These are phyloP conservation scores for Annulohypoxylon bovei DNA, from an alignment of 495 filamentous ascomycete genomes.

Conservation along the genomic window DNA sequence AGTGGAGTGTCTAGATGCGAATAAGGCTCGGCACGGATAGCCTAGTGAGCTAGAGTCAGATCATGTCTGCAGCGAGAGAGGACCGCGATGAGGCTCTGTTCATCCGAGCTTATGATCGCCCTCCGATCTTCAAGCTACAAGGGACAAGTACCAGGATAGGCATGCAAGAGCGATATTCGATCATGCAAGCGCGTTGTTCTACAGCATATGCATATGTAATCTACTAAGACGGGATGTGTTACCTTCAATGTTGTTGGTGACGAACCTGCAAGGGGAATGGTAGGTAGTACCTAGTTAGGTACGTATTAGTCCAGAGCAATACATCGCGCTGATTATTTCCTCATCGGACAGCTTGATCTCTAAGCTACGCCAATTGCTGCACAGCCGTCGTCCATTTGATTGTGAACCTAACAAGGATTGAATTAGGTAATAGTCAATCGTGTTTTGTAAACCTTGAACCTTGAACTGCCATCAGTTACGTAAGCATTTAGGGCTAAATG, in stretches of 20 bases:
- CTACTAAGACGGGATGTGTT: not conserved
- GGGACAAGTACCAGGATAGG: not conserved
- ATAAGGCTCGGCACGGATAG: too few relatives aligned
- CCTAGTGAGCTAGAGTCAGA: not conserved
- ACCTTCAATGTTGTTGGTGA: not conserved
- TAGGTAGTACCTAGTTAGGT: too few relatives aligned
- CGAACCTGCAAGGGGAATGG: not conserved
- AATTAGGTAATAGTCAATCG: too few relatives aligned
- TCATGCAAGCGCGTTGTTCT: not conserved
- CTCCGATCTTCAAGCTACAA: not conserved
- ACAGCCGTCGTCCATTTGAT: not conserved
- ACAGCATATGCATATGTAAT: not conserved
- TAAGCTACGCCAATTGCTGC: not conserved
- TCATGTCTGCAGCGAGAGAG: not conserved
- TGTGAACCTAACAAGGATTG: not conserved
- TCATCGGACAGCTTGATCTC: not conserved
- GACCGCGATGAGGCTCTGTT: not conserved
- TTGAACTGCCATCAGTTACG: too few relatives aligned
- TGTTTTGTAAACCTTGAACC: too few relatives aligned
- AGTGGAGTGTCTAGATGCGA: not conserved
- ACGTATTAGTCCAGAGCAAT: not conserved
- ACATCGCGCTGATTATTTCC: not conserved
- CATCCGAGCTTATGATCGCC: not conserved
- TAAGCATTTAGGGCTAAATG: not conserved
- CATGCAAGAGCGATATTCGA: not conserved